These are phyloP conservation scores for Globisporangium uncinulatum DNA, from an alignment of 352 stramenopile genomes.

Conservation along the genomic window DNA sequence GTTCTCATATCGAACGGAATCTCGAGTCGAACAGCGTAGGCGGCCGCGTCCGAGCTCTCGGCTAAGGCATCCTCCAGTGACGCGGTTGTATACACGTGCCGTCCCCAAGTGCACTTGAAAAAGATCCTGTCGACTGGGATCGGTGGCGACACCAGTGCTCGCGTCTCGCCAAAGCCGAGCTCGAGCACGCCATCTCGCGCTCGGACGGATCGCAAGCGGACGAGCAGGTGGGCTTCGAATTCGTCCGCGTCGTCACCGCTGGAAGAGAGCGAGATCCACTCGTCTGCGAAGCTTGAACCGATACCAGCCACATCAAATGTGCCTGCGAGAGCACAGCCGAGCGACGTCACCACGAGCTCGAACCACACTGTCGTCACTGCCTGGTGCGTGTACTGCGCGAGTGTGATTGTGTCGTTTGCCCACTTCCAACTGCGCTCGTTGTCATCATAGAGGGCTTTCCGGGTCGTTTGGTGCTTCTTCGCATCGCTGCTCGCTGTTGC, in stretches of 20 bases:
- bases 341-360: constrained; percentile 1
- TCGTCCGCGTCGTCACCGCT: too few species aligned
- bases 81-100: constrained; percentile 1
- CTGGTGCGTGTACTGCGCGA: background rate
- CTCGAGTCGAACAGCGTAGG: background rate
- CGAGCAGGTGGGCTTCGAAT: constrained; percentile 1
- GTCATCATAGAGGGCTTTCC: background rate
- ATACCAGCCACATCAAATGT: background rate
- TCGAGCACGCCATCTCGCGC: constrained; percentile 3
- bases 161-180: background rate
- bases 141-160: background rate
- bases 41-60: too few species aligned
- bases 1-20: constrained; percentile 7
- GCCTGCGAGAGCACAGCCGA: background rate
- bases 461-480: constrained; percentile 5
- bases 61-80: background rate
- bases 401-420: constrained; percentile 19
- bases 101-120: constrained; percentile 7
- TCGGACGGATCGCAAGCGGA: constrained; percentile 1
- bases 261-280: constrained; percentile 5
- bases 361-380: background rate
- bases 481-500: too few species aligned
- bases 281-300: background rate
- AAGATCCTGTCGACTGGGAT: constrained; percentile 5
- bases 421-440: constrained; percentile 15